These are phyloP conservation scores for Pseudogymnoascus sp. DNA, from an alignment of 2,329 filamentous ascomycete species.

Conservation along the genomic window DNA sequence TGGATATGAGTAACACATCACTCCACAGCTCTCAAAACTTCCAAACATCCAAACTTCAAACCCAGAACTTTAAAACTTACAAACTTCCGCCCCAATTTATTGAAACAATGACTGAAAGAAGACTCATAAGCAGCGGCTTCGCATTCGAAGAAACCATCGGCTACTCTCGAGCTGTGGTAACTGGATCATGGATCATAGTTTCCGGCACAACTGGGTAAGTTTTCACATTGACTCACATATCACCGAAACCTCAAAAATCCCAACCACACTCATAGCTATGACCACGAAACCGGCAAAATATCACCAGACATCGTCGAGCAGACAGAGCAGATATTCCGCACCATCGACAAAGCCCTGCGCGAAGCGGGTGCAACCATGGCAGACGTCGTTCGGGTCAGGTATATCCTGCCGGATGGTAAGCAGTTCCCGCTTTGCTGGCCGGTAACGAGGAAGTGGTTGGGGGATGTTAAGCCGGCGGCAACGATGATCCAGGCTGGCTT, in stretches of 20 bases:
- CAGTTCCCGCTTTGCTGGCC: constrained; percentile 44
- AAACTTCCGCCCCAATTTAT: not conserved
- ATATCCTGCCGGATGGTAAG: constrained; percentile 41
- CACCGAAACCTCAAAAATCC: not conserved
- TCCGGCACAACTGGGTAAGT: constrained; percentile 47
- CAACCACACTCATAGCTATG: constrained; percentile 33
- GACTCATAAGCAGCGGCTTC: constrained; percentile 31
- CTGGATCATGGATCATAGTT: constrained; percentile 44
- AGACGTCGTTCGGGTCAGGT: constrained; percentile 45
- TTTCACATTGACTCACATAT: not conserved
- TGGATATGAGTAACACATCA: too few relatives aligned
- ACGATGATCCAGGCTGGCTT: constrained; percentile 45
- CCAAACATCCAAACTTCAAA: not conserved
- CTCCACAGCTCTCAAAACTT: not conserved
- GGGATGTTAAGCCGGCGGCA: constrained; percentile 40
- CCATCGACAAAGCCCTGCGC: constrained; percentile 39
- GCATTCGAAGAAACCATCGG: constrained; percentile 46
- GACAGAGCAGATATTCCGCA: constrained; percentile 41
- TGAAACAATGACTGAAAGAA: constrained; percentile 2
- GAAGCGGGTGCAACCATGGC: constrained; percentile 36
- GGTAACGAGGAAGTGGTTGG: constrained; percentile 43
- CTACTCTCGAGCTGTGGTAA: constrained; percentile 46
- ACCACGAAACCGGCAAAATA: constrained; percentile 42
- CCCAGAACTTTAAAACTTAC: too few relatives aligned
- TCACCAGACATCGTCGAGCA: constrained; percentile 40